Evolutionary conservation across 148 eudicot species (phyloP).

Genomic region (Rhododendron williamsianum): DNA sequence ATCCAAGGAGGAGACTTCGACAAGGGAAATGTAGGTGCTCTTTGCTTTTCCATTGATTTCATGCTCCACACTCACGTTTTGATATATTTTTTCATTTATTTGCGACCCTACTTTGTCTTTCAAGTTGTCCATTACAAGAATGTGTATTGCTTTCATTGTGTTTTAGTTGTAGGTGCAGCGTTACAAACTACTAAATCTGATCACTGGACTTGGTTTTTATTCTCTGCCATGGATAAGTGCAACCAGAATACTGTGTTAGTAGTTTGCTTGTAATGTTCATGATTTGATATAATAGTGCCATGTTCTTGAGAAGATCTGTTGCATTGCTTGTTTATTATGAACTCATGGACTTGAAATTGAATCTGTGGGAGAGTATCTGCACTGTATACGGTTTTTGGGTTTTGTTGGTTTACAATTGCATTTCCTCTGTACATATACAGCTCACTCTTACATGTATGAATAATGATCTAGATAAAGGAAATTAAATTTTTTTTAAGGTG

Average conservation of each 20-base stretch:
- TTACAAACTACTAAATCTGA: background rate
- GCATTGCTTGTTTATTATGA: background rate
- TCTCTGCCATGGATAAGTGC: background rate
- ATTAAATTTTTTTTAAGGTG: no score
- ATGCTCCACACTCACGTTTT: background rate
- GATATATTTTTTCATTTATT: background rate
- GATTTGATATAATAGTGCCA: background rate
- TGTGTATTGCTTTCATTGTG: background rate
- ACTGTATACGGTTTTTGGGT: no score
- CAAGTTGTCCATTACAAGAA: background rate
- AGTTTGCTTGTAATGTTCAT: background rate
- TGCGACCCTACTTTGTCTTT: background rate
- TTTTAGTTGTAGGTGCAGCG: background rate
- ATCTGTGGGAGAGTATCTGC: background rate
- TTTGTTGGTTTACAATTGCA: no score
- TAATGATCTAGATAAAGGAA: no score
- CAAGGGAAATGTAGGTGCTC: conserved; percentile 76
- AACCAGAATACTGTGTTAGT: background rate
- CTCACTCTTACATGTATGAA: no score
- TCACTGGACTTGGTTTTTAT: background rate
- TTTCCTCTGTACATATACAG: no score
- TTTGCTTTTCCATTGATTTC: background rate
- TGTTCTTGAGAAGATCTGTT: background rate
- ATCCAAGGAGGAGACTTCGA: conserved; percentile 99
- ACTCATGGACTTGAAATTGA: background rate